phyloP scores from a whole-genome alignment of 331 rosid genomes.

The Stylosanthes scabra region DNA sequence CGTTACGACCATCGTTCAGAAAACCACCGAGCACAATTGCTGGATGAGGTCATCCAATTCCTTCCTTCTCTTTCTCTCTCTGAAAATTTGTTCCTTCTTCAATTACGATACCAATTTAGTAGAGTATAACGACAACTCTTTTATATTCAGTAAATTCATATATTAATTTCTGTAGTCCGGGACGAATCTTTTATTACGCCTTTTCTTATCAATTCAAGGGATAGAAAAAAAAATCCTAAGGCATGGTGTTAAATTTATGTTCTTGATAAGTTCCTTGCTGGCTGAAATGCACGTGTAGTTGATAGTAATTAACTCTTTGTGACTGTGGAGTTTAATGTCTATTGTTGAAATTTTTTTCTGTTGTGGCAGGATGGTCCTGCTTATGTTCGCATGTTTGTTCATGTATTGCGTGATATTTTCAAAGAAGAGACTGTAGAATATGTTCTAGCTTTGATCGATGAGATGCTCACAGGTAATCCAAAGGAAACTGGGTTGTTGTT shows the following conservation, averaged over 20 bases:
- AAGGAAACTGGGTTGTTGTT: conserved; percentile 4
- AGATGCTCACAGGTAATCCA: conserved; percentile 85
- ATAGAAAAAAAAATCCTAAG: neutral
- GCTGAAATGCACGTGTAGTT: neutral
- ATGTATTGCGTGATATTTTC: conserved; percentile 82
- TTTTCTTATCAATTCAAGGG: too few species aligned
- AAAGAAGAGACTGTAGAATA: conserved; percentile 98
- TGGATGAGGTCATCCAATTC: conserved; percentile 65
- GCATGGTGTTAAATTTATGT: neutral
- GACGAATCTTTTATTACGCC: conserved; percentile 20
- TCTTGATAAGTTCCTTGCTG: neutral
- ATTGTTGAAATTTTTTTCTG: conserved; percentile 31
- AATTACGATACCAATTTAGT: too few species aligned
- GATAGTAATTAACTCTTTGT: conserved; percentile 7
- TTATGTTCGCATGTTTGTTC: conserved; percentile 84
- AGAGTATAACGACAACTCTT: too few species aligned
- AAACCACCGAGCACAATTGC: conserved; percentile 85
- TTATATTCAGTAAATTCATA: too few species aligned
- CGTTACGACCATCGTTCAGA: conserved; percentile 94
- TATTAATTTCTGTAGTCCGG: too few species aligned
- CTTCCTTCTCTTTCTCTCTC: too few species aligned
- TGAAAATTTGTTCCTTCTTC: too few species aligned
- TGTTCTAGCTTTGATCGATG: conserved; percentile 89
- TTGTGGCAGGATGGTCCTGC: conserved; percentile 92
- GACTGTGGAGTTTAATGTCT: conserved; percentile 28